Base-by-base conservation (phyloP, 164 flowering plant species). In the Sextonia rubra region DNA sequence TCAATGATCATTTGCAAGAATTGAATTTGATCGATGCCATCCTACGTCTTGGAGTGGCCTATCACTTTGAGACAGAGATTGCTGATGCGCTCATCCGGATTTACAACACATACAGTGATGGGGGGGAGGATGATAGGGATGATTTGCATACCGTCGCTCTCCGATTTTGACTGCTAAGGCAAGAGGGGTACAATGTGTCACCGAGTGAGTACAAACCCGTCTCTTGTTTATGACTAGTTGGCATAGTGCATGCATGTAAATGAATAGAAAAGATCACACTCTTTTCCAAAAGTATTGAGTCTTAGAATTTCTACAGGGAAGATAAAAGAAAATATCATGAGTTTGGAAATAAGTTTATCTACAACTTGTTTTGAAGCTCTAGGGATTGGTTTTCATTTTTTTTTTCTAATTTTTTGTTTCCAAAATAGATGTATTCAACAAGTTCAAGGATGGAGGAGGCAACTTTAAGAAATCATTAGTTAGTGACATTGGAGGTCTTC, bases 391-490 rank as follows among this genome's bases (percentile, higher is more conserved):
- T 52, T 52, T 61, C 2, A 12, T 23, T 12, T 11, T 23, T 61
- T 9, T 24, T 25, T 23, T 8, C 26, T n/a, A 61, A 25, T 22
- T 1, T 25, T 61, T 61, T 4, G 64, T 23, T 15, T 27, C 0
- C 0, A 18, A 47, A 49, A 32, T 70, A 70, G 71, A 66, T 70
- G 62, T 71, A 5, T 65, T 77, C 23, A n/a, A 12, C 4, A 74
- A 74, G 74, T 77, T 77, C 55, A 83, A 70, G 69, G 80, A 85
- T 70, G 68, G 72, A 0, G 25, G 80, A 1, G 87, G 91, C 2
- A 72, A 61, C 3, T 86, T 90, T 55, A 74, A 63, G 11, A 49
- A 66, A 17, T 18, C 15, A 17, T 52, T 80, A 44, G 24, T 17
- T 3, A 26, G 11, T 0, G 75, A 80, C 62, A 71, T 25, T 7